Evolutionary conservation across 148 eudicot genomes (phyloP).

Genomic region (Suaeda aralocaspica): DNA sequence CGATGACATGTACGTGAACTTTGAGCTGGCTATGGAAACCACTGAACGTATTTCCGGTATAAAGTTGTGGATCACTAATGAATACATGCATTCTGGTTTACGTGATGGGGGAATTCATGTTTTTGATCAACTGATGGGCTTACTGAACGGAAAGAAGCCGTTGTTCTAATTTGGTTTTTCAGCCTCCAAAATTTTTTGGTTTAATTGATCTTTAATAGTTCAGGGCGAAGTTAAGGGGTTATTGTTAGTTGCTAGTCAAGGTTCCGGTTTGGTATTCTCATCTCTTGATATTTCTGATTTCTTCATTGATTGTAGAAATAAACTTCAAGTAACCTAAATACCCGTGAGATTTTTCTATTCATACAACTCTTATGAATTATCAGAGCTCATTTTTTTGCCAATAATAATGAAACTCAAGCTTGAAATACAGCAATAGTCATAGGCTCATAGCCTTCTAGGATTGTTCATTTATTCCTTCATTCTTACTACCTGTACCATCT

Average conservation of each 20-base stretch:
- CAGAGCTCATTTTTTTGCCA: too few species aligned
- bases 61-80: slow-evolving; percentile 82
- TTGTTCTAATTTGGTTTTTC: slow-evolving; percentile 38
- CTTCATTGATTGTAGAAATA: too few species aligned
- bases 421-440: too few species aligned
- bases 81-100: slow-evolving; percentile 95
- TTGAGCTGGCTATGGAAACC: slow-evolving; percentile 69
- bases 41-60: slow-evolving; percentile 72
- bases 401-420: too few species aligned
- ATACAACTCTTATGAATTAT: too few species aligned
- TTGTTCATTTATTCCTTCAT: too few species aligned
- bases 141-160: slow-evolving; percentile 88
- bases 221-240: too few species aligned
- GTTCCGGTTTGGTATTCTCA: neutral
- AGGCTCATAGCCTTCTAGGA: too few species aligned
- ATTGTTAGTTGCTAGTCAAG: neutral
- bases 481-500: too few species aligned
- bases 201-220: neutral
- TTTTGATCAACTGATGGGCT: slow-evolving; percentile 63
- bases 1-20: slow-evolving; percentile 91
- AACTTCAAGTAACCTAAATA: too few species aligned
- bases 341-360: too few species aligned
- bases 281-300: too few species aligned
- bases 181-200: neutral
- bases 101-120: slow-evolving; percentile 64